A percentile compares a stretch with the other conserved stretches of the same genome.
phyloP scores from a whole-genome alignment of 2,329 filamentous ascomycete genomes.

The Ophiosphaerella narmari region DNA sequence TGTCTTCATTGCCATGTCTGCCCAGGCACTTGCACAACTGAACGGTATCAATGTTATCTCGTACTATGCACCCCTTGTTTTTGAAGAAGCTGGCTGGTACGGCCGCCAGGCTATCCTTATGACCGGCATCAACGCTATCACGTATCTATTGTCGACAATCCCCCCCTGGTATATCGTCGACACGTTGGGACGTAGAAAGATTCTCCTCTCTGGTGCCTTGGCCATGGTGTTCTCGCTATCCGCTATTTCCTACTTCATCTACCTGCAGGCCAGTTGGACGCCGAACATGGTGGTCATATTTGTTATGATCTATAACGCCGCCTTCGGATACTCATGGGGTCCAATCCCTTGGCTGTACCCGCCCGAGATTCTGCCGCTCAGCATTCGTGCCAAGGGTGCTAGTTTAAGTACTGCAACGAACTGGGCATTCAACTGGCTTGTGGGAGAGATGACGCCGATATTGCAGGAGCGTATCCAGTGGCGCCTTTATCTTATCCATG shows the following conservation, averaged over 20 bases:
- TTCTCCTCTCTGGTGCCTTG: slow-evolving; percentile 85
- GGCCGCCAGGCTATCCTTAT: slow-evolving; percentile 91
- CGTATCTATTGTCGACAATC: slow-evolving; percentile 88
- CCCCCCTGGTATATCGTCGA: slow-evolving; percentile 98
- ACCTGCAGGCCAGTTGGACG: slow-evolving; percentile 77
- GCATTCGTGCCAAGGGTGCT: slow-evolving; percentile 95
- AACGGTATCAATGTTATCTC: slow-evolving; percentile 99
- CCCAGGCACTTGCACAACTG: slow-evolving; percentile 90
- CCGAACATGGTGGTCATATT: slow-evolving; percentile 87
- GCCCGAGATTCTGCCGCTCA: slow-evolving; percentile 96
- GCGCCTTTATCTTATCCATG: slow-evolving; percentile 92
- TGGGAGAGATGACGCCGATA: slow-evolving; percentile 92
- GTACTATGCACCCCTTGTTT: slow-evolving; percentile 95
- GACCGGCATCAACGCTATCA: slow-evolving; percentile 94
- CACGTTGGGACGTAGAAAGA: slow-evolving; percentile 84
- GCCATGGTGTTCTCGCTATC: slow-evolving; percentile 89
- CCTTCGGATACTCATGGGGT: slow-evolving; percentile 97
- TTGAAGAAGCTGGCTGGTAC: slow-evolving; percentile 94
- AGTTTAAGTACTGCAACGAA: slow-evolving; percentile 95
- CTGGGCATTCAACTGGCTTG: slow-evolving; percentile 98
- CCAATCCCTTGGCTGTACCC: slow-evolving; percentile 98
- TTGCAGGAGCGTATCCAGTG: slow-evolving; percentile 90
- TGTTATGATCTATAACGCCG: slow-evolving; percentile 98
- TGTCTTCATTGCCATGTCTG: slow-evolving; percentile 98
- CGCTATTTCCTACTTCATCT: slow-evolving; percentile 92